Percentiles rank a stretch among this genome's conserved stretches.
Evolutionary conservation across 31 red algal genomes (phyloP).

Genomic region (Porphyra umbilicalis): DNA sequence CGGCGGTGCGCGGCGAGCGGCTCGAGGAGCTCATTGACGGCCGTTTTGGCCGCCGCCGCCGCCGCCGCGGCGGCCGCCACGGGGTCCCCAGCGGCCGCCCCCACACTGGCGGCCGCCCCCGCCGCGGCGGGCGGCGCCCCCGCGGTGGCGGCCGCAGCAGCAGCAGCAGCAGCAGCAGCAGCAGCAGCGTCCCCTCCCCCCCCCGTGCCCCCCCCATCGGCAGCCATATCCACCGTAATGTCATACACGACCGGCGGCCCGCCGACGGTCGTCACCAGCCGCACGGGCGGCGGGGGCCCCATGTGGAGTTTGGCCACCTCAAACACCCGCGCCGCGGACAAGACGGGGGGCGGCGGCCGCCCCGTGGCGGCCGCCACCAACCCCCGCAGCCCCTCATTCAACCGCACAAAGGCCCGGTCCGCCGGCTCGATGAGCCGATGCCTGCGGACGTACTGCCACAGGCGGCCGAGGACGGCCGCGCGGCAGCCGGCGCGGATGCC

Average conservation of each 20-base stretch:
- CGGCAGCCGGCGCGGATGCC: constrained; percentile 51
- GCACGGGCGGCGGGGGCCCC: constrained; percentile 58
- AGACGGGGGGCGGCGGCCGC: constrained; percentile 8
- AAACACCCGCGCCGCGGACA: constrained; percentile 58
- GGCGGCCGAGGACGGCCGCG: constrained; percentile 31
- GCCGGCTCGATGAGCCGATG: constrained; percentile 61
- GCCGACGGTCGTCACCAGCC: constrained; percentile 61
- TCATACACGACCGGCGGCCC: constrained; percentile 55
- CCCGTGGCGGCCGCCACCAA: constrained; percentile 53
- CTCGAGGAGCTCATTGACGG: constrained; percentile 53
- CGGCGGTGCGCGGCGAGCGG: constrained; percentile 66
- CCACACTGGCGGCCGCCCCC: constrained; percentile 39
- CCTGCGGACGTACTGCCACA: constrained; percentile 87
- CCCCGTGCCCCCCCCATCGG: constrained; percentile 53
- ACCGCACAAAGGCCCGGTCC: constrained; percentile 53
- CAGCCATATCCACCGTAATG: constrained; percentile 85
- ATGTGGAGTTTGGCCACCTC: constrained; percentile 73
- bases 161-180: not conserved
- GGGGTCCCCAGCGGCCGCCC: constrained; percentile 32
- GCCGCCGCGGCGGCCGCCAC: constrained; percentile 34
- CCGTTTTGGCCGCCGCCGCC: constrained; percentile 41
- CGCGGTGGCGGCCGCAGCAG: not conserved
- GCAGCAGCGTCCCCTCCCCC: too few relatives aligned
- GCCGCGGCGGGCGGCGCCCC: constrained; percentile 3
- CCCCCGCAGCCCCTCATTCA: constrained; percentile 63